Base-by-base conservation (phyloP, 768 basidiomycete genomes). In the Tulasnella sp. region DNA sequence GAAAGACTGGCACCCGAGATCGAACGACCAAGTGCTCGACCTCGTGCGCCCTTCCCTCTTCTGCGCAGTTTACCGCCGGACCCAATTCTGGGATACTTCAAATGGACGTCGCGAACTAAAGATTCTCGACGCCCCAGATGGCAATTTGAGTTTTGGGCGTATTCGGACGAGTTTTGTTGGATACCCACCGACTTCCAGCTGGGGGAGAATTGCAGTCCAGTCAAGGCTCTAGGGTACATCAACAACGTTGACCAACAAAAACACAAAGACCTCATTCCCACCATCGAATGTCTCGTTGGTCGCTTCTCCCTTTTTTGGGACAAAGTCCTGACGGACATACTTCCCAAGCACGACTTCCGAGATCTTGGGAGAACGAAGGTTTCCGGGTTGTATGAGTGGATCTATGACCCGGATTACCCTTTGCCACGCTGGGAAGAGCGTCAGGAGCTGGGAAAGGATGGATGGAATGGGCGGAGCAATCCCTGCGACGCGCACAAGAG, bases 61-160 rank as follows among this genome's bases (percentile, higher is more conserved):
- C 55, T 57, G 55, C 26, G 55, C 55, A 23, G 55, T 57, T 23
- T 57, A 57, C 55, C 16, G 11, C 26, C 55, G 55, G 55, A 57
- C 55, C 2, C 55, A 57, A 26, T 77, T 85, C 74, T 51, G 79
- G 75, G 20, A 57, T 29, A 29, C 46, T 35, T 20, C 72, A n/a
- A 35, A 4, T 40, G 42, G 11, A 3, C 26, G 11, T 15, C 26
- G 40, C 7, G 3, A 5, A 1, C 15, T 40, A 5, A 18, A 42
- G 29, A 1, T 9, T 5, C 61, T 40, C n/a, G 23, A 29, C 2
- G 6, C 11, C 6, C 67, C 77, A 18, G 20, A 39, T 32, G 39
- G 6, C 1, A 26, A 61, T 39, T 5, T 39, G 29, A 42, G 9
- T 11, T 2, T 10, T 48, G 48, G 35, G 42, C 42, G 20, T 40